These are phyloP conservation scores for Cladorrhinum sp. DNA, from an alignment of 2,329 filamentous ascomycete species.

Conservation along the genomic window DNA sequence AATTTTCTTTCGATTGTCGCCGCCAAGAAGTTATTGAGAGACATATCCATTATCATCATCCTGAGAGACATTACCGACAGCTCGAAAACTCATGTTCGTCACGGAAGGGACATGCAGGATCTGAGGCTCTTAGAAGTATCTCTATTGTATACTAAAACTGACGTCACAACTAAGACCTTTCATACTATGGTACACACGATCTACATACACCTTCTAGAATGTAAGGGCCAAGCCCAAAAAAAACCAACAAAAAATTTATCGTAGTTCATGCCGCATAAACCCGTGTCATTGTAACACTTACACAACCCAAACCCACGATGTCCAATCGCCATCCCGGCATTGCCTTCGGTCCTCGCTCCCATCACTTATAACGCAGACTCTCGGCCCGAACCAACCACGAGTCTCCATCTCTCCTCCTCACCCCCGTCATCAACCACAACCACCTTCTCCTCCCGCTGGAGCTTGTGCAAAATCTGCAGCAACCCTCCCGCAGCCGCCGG, in stretches of 20 bases:
- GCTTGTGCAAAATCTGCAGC: slow-evolving; percentile 74
- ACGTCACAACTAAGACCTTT: background rate
- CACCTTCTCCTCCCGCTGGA: slow-evolving; percentile 71
- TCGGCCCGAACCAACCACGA: slow-evolving; percentile 34
- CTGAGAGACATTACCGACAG: background rate
- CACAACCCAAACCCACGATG: no score
- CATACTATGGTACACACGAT: background rate
- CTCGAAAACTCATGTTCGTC: background rate
- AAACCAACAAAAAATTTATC: background rate
- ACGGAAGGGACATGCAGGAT: background rate
- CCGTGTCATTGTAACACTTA: background rate
- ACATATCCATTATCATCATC: background rate
- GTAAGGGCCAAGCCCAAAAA: background rate
- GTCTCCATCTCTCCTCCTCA: slow-evolving; percentile 39
- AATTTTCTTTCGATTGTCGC: background rate
- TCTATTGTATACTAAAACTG: background rate
- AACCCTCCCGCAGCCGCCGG: slow-evolving; percentile 73
- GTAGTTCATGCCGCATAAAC: background rate
- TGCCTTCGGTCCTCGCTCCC: background rate
- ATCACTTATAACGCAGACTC: slow-evolving; percentile 41
- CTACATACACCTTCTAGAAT: background rate
- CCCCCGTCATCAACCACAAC: slow-evolving; percentile 32
- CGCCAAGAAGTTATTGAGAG: background rate
- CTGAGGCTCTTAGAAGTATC: background rate
- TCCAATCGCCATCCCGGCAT: background rate